Base-by-base conservation (phyloP, 805 yeast genomes). In the Lipomyces chichibuensis region DNA sequence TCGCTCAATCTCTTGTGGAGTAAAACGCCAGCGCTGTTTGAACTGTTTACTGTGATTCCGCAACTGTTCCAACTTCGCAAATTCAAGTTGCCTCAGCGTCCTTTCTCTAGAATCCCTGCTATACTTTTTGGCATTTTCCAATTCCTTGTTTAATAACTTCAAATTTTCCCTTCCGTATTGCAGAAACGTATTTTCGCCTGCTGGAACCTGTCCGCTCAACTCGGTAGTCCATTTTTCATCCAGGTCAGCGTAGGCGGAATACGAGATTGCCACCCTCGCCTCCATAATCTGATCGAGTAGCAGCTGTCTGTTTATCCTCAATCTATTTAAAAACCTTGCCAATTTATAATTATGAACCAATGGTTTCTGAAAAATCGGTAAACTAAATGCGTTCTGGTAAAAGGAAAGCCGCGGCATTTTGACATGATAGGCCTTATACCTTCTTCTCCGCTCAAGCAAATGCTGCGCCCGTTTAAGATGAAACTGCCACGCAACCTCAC, bases 201-300 rank as follows among this genome's bases (percentile, higher is more conserved):
- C 43, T 5, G 5, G 6, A 14, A 17, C 25, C 20, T 32, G 27
- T 20, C 17, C 57, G 33, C 23, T 55, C 53, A 33, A 13, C 33
- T 27, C 29, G 59, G 46, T 7, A 37, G n/a, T n/a, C 46, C 64
- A 23, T 32, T 27, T 6, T 53, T 29, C 59, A 8, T 56, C 52
- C 51, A 57, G 61, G 39, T 62, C 65, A 17, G 33, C 51, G 20
- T 20, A 23, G 17, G 65, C 65, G 20, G 20, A 37, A 11, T 29
- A 14, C 17, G 49, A 17, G 49, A 51, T 8, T 33, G 20, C 4
- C 17, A 56, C 20, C 23, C 39, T 57, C 3, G 39, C 51, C 4
- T 57, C 39, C 53, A 20, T 25, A 27, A 49, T 37, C 49, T 20
- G 43, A 53, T 63, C 62, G 35, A 58, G 20, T 4, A 58, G 33